Evolutionary conservation across 2,329 filamentous ascomycete genomes (phyloP).

Genomic region (Arthrinium phaeospermum): DNA sequence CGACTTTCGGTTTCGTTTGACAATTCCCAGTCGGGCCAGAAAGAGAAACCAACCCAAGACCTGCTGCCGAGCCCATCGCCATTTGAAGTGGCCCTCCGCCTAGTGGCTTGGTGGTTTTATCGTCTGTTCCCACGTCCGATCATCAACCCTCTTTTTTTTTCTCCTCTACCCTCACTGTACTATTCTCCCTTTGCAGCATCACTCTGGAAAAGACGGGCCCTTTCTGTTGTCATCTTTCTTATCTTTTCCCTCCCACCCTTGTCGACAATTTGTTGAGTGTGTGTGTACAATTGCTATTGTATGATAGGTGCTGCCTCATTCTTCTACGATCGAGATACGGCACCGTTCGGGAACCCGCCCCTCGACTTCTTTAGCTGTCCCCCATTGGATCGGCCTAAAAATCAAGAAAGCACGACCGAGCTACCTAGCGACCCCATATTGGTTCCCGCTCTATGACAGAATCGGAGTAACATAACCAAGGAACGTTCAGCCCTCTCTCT

Average conservation of each 20-base stretch:
- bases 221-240: background rate
- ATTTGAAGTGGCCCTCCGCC: background rate
- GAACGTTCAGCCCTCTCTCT: background rate
- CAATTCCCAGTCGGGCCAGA: conserved; percentile 8
- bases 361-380: background rate
- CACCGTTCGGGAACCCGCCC: conserved; percentile 2
- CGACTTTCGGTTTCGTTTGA: conserved; percentile 18
- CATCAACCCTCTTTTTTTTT: conserved; percentile 9
- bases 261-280: background rate
- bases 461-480: conserved; percentile 7
- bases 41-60: background rate
- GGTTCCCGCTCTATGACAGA: conserved; percentile 18
- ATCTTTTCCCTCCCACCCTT: background rate
- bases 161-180: background rate
- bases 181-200: conserved; percentile 14
- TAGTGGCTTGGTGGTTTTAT: conserved; percentile 15
- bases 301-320: background rate
- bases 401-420: conserved; percentile 17
- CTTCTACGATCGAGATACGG: background rate
- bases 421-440: conserved; percentile 14
- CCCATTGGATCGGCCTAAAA: conserved; percentile 13
- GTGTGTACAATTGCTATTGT: background rate
- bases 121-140: conserved; percentile 12
- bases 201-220: conserved; percentile 11
- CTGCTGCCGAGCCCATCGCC: background rate